Base-by-base conservation (phyloP, 108 stramenopile genomes). In the Skeletonema grethae region DNA sequence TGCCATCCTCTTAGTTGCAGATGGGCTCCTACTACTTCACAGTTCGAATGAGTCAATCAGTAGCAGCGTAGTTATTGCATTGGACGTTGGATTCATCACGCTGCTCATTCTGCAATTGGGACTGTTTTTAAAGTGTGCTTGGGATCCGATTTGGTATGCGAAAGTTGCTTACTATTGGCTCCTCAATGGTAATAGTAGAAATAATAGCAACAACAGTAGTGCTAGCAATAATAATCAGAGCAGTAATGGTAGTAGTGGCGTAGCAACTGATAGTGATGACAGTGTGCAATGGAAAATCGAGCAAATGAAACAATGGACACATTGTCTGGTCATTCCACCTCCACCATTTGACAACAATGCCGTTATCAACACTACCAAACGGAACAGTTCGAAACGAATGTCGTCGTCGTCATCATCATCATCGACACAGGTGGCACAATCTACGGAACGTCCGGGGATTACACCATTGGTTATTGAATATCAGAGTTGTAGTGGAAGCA, bases 71-170 rank as follows among this genome's bases (percentile, higher is more conserved):
- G 16, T 8, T 35, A 72, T 38, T 34, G 31, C 31, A 12, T 76
- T 39, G 53, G 69, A 45, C 75, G 81, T 63, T 41, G 70, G 22
- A 30, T 86, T 11, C 31, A 61, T 39, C 28, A 70, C 59, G 2
- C 77, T 61, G 24, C 30, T 57, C 79, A 82, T 63, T 12, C 73
- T 20, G 29, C 77, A 50, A 62, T 82, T 59, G 67, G 85, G 50
- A 32, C 82, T 48, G 5, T 85, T 56, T 71, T 65, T 65, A 76
- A 86, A 73, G 82, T 89, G 50, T 55, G 61, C 62, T 50, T 81
- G 72, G 85, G 79, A 74, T 73, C 82, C 38, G 13, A 28, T 36
- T 73, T 88, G 46, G 88, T 71, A 50, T 78, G 86, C 75, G 11
- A 13, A 4, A 8, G 20, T 80, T n/a, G 68, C 67, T 12, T 80